A percentile compares a stretch with the other conserved stretches of the same genome.
Evolutionary conservation across 1,284 basidiomycete species (phyloP).

Genomic region (Puccinia brachypodii): DNA sequence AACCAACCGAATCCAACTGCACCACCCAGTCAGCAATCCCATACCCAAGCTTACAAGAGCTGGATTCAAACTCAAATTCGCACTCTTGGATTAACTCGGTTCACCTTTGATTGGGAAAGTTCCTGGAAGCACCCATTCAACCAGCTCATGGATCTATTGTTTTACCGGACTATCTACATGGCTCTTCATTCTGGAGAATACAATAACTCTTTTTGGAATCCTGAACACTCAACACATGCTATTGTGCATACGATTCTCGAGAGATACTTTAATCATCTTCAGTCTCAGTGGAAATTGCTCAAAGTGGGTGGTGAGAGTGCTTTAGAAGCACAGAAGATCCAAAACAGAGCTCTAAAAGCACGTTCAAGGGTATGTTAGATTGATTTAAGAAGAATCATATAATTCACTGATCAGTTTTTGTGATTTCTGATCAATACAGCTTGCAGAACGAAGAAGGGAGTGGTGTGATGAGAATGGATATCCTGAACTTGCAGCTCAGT

Average conservation of each 20-base stretch:
- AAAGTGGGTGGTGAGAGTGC: background rate
- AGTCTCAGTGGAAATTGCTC: background rate
- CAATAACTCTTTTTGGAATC: background rate
- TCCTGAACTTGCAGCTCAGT: background rate
- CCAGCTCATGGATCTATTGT: background rate
- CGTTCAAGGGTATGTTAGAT: background rate
- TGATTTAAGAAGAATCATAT: too few species aligned
- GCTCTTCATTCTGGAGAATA: conserved; percentile 7
- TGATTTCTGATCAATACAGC: too few species aligned
- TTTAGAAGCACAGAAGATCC: background rate
- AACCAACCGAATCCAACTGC: conserved; percentile 3
- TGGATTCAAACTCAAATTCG: background rate
- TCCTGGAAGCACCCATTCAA: conserved; percentile 20
- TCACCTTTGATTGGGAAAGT: conserved; percentile 15
- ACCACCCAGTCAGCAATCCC: background rate
- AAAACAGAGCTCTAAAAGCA: background rate
- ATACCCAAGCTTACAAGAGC: conserved; percentile 7
- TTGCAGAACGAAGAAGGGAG: conserved; percentile 9
- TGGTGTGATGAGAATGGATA: conserved; percentile 21
- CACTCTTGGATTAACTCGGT: background rate
- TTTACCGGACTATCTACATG: conserved; percentile 9
- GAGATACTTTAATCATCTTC: conserved; percentile 8
- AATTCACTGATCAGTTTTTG: too few species aligned
- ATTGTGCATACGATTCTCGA: background rate
- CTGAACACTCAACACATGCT: background rate